Base-by-base conservation (phyloP, 2,329 filamentous ascomycete species). In the Grosmannia clavigera region DNA sequence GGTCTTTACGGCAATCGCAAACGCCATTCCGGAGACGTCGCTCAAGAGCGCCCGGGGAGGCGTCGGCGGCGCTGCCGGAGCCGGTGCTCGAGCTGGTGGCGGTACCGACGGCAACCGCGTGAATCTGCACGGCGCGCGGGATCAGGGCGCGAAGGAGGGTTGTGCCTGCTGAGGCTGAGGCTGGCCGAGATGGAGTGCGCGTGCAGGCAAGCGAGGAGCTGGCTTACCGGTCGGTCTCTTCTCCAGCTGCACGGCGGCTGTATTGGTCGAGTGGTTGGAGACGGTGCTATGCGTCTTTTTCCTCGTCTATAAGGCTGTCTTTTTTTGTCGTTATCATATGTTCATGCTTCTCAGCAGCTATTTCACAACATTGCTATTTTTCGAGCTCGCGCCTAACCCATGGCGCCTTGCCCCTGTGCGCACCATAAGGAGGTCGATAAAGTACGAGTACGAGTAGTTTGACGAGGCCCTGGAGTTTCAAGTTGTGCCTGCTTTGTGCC, bases 1-100 rank as follows among this genome's bases (percentile, higher is more conserved):
- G 68, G 94, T 99, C 38, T 99, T 99, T 71, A 96, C 92, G 54
- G 94, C 94, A 38, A 99, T 99, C 71, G 94, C 94, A 62, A 97
- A 97, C 71, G 91, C 92, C 50, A 99, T 99, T 68, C 94, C 94
- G 1, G 94, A 99, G 79, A 95, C 91, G 58, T 96, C 90, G 64
- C 77, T 97, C 72, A 97, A 97, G 83, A 92, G 87, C 57, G 82
- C 88, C 40, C 83, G 90, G 66, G 88, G 88, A n/a, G 64, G 60
- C 25, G 62, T 58, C 5, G 78, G 81, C 22, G 86, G 84, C 55
- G 79, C 83, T 22, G 76, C 80, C 61, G 79, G 78, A 65, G 75
- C 80, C 60, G 78, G 81, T 68, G 81, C 83, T 72, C 73, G 84
- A 69, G 58, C 56, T 9, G 64, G 64, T 12, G 64, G 60, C 0